Evolutionary conservation across 2,329 filamentous ascomycete species (phyloP), one percentile per base, ranked within the genome.

Genomic region (Trichophyton benhamiae): DNA sequence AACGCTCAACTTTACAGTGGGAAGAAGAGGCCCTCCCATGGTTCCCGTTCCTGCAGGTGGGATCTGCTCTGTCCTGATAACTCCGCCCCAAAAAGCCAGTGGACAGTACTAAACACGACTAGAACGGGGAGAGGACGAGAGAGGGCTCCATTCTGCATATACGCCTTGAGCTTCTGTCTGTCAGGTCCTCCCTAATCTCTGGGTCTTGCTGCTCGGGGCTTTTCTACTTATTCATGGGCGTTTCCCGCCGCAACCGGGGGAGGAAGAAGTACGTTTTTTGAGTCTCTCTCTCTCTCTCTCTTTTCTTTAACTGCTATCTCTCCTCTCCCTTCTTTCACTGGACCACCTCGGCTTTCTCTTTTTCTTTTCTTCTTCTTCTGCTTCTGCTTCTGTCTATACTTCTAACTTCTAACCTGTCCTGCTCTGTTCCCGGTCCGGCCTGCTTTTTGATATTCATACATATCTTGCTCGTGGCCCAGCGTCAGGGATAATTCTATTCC

Each of bases 1-100:
- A 38, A 38, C 8, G 33, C 33, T 30, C 27, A 7, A 30, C 27
- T 30, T 11, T 38, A 38, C 33, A 13, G 33, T 13, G 33, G 9
- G n/a, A 44, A 17, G n/a, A 17, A n/a, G n/a, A 44, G 41, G 41
- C 41, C 49, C 15, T 33, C 27, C 22, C 49, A 53, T 58, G 55
- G 30, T 42, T 58, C 38, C 55, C 55, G 55, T 58, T 38, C 55
- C 55, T 58, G 55, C 55, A 58, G 55, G 49, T 53, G 49, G 49
- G 22, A 30, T 53, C 22, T 30, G 22, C 22, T 53, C 49, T 30
- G 49, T 53, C 49, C 27, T 53, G 49, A 53, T 53, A 53, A 53
- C 49, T 53, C 49, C 49, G 49, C 49, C 49, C 49, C 49, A 53
- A 44, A 36, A 44, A 44, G 49, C 49, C 49, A 53, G 49, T n/a